These are phyloP conservation scores for Botryotinia calthae DNA, from an alignment of 2,329 filamentous ascomycete genomes.

Conservation along the genomic window DNA sequence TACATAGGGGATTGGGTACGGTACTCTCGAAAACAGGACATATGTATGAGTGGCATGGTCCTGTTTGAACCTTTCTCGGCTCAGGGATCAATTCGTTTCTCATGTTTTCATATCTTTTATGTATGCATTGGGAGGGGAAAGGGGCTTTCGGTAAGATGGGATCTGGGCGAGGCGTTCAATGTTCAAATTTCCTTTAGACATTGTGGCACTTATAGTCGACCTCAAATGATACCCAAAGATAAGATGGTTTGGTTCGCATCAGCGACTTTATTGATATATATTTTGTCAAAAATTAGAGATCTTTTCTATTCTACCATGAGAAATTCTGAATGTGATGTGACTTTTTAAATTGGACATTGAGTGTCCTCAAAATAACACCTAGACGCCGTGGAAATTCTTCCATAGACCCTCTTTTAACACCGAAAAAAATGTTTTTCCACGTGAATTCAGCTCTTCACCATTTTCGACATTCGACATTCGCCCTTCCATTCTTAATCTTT, in stretches of 20 bases:
- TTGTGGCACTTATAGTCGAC: neutral
- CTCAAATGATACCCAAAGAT: conserved; percentile 18
- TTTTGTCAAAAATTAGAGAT: conserved; percentile 19
- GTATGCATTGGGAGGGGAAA: conserved; percentile 22
- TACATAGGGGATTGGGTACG: conserved; percentile 78
- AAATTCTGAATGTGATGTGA: neutral
- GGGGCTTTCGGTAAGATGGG: conserved; percentile 23
- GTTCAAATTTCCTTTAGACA: neutral
- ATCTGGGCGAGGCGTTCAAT: conserved; percentile 9
- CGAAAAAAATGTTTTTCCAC: conserved; percentile 2
- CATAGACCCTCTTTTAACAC: conserved; percentile 3
- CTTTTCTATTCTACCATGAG: neutral
- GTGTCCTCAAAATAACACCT: conserved; percentile 21
- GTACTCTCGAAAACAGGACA: conserved; percentile 75
- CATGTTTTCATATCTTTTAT: conserved; percentile 8
- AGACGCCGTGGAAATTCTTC: conserved; percentile 10
- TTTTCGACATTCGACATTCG: conserved; percentile 28
- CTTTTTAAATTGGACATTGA: conserved; percentile 13
- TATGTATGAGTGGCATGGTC: conserved; percentile 64
- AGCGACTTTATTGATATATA: conserved; percentile 8
- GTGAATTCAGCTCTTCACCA: neutral
- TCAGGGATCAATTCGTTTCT: neutral
- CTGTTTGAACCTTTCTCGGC: conserved; percentile 22
- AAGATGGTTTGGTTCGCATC: neutral
- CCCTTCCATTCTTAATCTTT: conserved; percentile 28